Evolutionary conservation across 441 rosid genomes (phyloP).

Genomic region (Croton setiger): DNA sequence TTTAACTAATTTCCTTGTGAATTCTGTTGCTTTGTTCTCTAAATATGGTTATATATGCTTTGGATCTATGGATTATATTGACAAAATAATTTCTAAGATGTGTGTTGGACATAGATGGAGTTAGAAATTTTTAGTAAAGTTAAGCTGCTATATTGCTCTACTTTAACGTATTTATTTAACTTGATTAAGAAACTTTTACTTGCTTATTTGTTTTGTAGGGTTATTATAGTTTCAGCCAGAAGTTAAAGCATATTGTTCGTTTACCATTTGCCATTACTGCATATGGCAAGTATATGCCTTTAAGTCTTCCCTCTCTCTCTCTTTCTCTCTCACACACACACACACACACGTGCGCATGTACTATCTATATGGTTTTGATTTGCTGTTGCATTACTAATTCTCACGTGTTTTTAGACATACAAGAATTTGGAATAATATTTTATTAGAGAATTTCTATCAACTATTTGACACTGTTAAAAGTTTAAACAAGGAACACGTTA

Average conservation of each 20-base stretch:
- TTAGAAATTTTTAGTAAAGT: conserved; percentile 1
- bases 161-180: conserved; percentile 8
- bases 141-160: conserved; percentile 1
- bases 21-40: not conserved
- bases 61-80: not conserved
- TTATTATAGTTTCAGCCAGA: conserved; percentile 97
- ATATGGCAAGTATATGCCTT: conserved; percentile 51
- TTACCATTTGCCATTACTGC: conserved; percentile 87
- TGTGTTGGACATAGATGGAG: conserved; percentile 1
- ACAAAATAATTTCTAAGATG: not conserved
- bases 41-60: not conserved
- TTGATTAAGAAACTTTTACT: conserved; percentile 17
- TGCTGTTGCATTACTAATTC: not conserved
- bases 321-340: conserved; percentile 1
- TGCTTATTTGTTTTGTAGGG: conserved; percentile 50
- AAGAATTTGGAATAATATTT: not conserved
- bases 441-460: not conserved
- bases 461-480: not conserved
- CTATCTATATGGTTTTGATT: not conserved
- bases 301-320: conserved; percentile 6
- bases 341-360: not conserved
- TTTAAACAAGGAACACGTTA: not conserved
- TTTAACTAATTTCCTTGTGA: not conserved
- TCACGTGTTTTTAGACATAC: not conserved
- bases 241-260: conserved; percentile 91